These are phyloP conservation scores for Penicillium sp. DNA, from an alignment of 2,329 filamentous ascomycete species.

Conservation along the genomic window DNA sequence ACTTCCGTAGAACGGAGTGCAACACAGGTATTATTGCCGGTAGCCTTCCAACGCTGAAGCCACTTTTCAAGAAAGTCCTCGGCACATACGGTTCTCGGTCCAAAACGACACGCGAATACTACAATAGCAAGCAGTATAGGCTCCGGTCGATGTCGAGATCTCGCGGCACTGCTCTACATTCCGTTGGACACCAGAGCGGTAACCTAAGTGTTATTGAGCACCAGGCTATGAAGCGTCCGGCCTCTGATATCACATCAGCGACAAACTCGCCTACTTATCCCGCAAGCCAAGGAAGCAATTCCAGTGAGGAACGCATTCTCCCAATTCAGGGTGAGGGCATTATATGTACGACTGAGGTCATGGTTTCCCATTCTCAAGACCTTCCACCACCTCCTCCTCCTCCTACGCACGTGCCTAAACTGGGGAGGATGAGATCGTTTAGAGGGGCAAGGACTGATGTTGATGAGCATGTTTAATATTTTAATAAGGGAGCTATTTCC, in stretches of 20 bases:
- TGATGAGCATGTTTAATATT: background rate
- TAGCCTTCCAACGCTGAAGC: slow-evolving; percentile 34
- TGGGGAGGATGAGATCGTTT: slow-evolving; percentile 1
- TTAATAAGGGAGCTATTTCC: background rate
- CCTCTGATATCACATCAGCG: background rate
- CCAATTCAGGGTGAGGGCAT: background rate
- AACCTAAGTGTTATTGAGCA: slow-evolving; percentile 1
- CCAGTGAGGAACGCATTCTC: slow-evolving; percentile 16
- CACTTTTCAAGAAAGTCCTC: slow-evolving; percentile 32
- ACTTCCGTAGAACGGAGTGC: slow-evolving; percentile 23
- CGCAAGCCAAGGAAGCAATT: slow-evolving; percentile 3
- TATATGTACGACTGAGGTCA: slow-evolving; percentile 3
- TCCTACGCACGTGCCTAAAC: background rate
- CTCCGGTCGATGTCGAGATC: slow-evolving; percentile 13
- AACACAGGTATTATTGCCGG: slow-evolving; percentile 36
- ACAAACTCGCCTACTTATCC: background rate
- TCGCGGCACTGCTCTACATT: slow-evolving; percentile 3
- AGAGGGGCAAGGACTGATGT: background rate
- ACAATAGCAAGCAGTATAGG: slow-evolving; percentile 14
- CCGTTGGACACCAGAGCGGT: background rate
- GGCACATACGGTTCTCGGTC: slow-evolving; percentile 19
- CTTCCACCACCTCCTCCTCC: background rate
- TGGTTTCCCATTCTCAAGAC: background rate
- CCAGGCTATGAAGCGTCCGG: background rate
- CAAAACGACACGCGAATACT: slow-evolving; percentile 15